These are phyloP conservation scores for Arthrinium phaeospermum DNA, from an alignment of 2,329 filamentous ascomycete species.

Conservation along the genomic window DNA sequence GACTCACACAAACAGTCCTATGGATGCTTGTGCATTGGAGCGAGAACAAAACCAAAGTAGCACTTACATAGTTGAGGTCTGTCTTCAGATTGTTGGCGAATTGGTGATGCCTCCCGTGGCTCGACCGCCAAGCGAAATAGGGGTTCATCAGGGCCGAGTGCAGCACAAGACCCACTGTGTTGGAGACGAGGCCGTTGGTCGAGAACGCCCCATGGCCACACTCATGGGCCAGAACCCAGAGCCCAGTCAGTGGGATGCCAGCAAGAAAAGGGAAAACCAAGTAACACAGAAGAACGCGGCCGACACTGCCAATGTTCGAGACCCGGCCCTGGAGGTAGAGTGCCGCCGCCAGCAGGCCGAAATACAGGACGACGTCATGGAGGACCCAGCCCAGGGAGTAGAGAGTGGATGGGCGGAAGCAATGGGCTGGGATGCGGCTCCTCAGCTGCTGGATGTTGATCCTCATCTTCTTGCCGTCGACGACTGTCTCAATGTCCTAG, in stretches of 20 bases:
- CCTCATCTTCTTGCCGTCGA: slow-evolving; percentile 23
- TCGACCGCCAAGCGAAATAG: slow-evolving; percentile 27
- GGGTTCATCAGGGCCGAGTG: slow-evolving; percentile 26
- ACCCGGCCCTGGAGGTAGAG: slow-evolving; percentile 57
- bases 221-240: slow-evolving; percentile 76
- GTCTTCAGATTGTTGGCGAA: slow-evolving; percentile 28
- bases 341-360: slow-evolving; percentile 53
- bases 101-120: slow-evolving; percentile 28
- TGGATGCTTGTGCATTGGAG: not conserved
- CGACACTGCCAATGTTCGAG: slow-evolving; percentile 20
- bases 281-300: slow-evolving; percentile 55
- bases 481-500: slow-evolving; percentile 25
- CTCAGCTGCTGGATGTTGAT: slow-evolving; percentile 50
- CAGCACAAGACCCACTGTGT: slow-evolving; percentile 46
- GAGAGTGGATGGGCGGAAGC: slow-evolving; percentile 59
- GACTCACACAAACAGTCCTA: not conserved
- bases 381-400: slow-evolving; percentile 59
- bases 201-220: slow-evolving; percentile 72
- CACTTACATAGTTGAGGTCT: slow-evolving; percentile 27
- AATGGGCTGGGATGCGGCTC: slow-evolving; percentile 62
- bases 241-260: slow-evolving; percentile 67
- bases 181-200: slow-evolving; percentile 57
- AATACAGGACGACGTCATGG: slow-evolving; percentile 57
- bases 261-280: slow-evolving; percentile 64
- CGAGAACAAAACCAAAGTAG: not conserved